phyloP scores from a whole-genome alignment of 2,329 filamentous ascomycete species.

The Epichloe festucae region DNA sequence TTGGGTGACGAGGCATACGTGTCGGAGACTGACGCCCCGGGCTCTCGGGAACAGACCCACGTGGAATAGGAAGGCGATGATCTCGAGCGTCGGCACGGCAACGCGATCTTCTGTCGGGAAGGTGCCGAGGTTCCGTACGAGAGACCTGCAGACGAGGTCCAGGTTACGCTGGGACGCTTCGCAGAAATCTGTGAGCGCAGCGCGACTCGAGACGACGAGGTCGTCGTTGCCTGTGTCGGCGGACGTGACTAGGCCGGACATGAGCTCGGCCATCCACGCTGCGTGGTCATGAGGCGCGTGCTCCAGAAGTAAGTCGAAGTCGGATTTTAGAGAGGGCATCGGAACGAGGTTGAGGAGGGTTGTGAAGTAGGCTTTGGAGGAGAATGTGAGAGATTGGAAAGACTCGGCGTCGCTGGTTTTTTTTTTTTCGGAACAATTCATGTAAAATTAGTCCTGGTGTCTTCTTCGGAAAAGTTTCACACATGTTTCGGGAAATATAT shows the following conservation, averaged over 20 bases:
- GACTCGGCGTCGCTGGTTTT: slow-evolving; percentile 18
- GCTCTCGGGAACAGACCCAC: slow-evolving; percentile 33
- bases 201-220: slow-evolving; percentile 54
- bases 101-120: slow-evolving; percentile 54
- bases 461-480: not conserved
- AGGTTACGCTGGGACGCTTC: slow-evolving; percentile 25
- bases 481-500: not conserved
- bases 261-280: slow-evolving; percentile 37
- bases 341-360: slow-evolving; percentile 36
- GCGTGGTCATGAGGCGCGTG: slow-evolving; percentile 19
- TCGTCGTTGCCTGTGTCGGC: slow-evolving; percentile 69
- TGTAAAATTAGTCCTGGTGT: not conserved
- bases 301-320: slow-evolving; percentile 21
- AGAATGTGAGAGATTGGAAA: slow-evolving; percentile 34
- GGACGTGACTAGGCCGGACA: slow-evolving; percentile 58
- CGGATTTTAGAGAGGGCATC: slow-evolving; percentile 19
- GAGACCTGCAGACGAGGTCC: slow-evolving; percentile 32
- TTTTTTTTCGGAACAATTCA: not conserved
- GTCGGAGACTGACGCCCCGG: slow-evolving; percentile 31
- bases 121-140: slow-evolving; percentile 40
- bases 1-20: slow-evolving; percentile 57
- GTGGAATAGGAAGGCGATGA: slow-evolving; percentile 66
- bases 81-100: slow-evolving; percentile 62
- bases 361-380: slow-evolving; percentile 47
- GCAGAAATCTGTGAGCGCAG: slow-evolving; percentile 47